Conservation (phyloP, 2,329 filamentous ascomycete species). For the Orbilia brochopaga region DNA sequence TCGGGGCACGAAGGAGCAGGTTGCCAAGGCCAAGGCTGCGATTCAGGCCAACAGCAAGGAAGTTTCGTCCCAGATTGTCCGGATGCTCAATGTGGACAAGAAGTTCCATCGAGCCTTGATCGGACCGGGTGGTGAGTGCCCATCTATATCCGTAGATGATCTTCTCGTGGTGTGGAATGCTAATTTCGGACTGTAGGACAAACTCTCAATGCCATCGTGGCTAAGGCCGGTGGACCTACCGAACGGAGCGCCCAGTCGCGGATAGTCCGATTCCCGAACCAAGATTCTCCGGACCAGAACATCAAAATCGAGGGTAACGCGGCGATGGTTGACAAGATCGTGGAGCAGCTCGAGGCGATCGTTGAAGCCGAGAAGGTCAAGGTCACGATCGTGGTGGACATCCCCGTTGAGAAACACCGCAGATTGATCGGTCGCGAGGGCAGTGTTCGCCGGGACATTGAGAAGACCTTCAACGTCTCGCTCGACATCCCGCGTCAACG, state of each 20-base stretch:
- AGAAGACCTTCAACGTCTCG: slow-evolving; percentile 82
- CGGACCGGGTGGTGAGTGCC: slow-evolving; percentile 78
- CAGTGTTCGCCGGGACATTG: slow-evolving; percentile 81
- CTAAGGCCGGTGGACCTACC: slow-evolving; percentile 85
- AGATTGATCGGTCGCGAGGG: slow-evolving; percentile 90
- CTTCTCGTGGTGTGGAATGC: background rate
- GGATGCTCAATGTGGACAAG: slow-evolving; percentile 87
- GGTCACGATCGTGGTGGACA: slow-evolving; percentile 76
- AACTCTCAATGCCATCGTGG: slow-evolving; percentile 83
- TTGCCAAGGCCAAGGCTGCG: slow-evolving; percentile 88
- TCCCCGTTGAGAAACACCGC: slow-evolving; percentile 88
- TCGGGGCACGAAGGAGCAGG: slow-evolving; percentile 89
- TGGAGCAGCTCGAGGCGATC: slow-evolving; percentile 78
- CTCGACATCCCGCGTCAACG: slow-evolving; percentile 93
- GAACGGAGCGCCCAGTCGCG: slow-evolving; percentile 83
- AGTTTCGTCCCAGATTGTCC: slow-evolving; percentile 87
- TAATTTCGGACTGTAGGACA: slow-evolving; percentile 47
- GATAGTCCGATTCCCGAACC: slow-evolving; percentile 92
- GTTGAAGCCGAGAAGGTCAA: slow-evolving; percentile 84
- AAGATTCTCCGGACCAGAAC: slow-evolving; percentile 77
- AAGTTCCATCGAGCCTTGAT: slow-evolving; percentile 92
- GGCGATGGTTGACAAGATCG: slow-evolving; percentile 85
- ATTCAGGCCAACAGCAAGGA: slow-evolving; percentile 79
- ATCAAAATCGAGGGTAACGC: slow-evolving; percentile 88
- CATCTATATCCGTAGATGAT: slow-evolving; percentile 1